Evolutionary conservation across 768 basidiomycete genomes (phyloP).

Genomic region (Podaxis sp.): DNA sequence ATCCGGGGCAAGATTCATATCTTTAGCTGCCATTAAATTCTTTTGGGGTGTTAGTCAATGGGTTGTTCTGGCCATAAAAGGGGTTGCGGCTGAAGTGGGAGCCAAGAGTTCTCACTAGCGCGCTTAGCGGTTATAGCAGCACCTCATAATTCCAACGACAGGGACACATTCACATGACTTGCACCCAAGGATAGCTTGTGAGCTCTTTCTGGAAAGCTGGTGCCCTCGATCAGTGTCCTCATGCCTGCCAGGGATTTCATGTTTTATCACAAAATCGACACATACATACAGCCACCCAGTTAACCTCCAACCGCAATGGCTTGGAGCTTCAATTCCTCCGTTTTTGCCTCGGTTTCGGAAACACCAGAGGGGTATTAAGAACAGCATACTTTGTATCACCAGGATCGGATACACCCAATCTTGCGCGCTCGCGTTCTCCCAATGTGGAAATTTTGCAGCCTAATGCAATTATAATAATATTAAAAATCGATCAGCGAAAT

Average conservation of each 20-base stretch:
- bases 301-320: not conserved
- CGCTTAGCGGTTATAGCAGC: not conserved
- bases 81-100: too few species aligned
- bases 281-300: not conserved
- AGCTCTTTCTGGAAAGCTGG: not conserved
- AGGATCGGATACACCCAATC: conserved; percentile 64
- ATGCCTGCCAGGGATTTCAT: not conserved
- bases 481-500: conserved; percentile 40
- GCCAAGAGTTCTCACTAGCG: too few species aligned
- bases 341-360: conserved; percentile 64
- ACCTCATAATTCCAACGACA: not conserved
- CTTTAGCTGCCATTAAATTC: too few species aligned
- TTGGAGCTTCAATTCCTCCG: conserved; percentile 26
- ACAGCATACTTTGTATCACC: conserved; percentile 70
- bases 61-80: too few species aligned
- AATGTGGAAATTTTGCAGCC: conserved; percentile 74
- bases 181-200: not conserved
- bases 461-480: conserved; percentile 21
- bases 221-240: not conserved
- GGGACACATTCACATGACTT: not conserved
- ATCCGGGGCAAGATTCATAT: too few species aligned
- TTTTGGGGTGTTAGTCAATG: too few species aligned
- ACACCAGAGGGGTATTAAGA: conserved; percentile 73
- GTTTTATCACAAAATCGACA: not conserved
- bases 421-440: conserved; percentile 60